These are phyloP conservation scores for Trichaptum fuscoviolaceum DNA, from an alignment of 768 basidiomycete genomes.

Conservation along the genomic window DNA sequence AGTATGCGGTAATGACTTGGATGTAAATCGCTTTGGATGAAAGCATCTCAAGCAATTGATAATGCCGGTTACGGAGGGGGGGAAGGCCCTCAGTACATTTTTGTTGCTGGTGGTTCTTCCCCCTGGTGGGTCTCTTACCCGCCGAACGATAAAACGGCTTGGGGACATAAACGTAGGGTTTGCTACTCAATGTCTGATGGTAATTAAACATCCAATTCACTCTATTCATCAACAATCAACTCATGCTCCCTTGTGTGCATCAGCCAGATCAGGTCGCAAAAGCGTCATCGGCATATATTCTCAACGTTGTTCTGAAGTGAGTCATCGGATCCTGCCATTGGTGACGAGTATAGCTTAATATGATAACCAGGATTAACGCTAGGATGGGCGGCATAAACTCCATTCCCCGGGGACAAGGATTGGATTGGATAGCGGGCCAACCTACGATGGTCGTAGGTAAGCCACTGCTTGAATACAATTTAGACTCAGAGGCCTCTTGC, in stretches of 20 bases:
- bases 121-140: slow-evolving; percentile 7
- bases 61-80: not conserved
- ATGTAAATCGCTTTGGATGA: not conserved
- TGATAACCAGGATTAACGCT: slow-evolving; percentile 20
- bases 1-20: no score
- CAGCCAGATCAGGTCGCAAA: not conserved
- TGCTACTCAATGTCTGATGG: slow-evolving; percentile 16
- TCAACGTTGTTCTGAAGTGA: not conserved
- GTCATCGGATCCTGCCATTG: not conserved
- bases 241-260: not conserved
- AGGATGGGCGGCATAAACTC: slow-evolving; percentile 24
- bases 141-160: slow-evolving; percentile 10
- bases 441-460: not conserved
- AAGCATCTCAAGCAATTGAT: not conserved
- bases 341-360: slow-evolving; percentile 15
- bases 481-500: not conserved
- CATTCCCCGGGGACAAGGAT: slow-evolving; percentile 10
- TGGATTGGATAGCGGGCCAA: not conserved
- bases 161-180: slow-evolving; percentile 12
- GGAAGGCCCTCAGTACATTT: not conserved
- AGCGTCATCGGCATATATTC: not conserved
- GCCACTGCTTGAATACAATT: not conserved
- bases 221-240: no score
- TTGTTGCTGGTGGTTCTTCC: slow-evolving; percentile 11
- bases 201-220: not conserved